Evolutionary conservation across 768 basidiomycete genomes (phyloP), one percentile per base, ranked within the genome.

Genomic region (Suillus variegatus): DNA sequence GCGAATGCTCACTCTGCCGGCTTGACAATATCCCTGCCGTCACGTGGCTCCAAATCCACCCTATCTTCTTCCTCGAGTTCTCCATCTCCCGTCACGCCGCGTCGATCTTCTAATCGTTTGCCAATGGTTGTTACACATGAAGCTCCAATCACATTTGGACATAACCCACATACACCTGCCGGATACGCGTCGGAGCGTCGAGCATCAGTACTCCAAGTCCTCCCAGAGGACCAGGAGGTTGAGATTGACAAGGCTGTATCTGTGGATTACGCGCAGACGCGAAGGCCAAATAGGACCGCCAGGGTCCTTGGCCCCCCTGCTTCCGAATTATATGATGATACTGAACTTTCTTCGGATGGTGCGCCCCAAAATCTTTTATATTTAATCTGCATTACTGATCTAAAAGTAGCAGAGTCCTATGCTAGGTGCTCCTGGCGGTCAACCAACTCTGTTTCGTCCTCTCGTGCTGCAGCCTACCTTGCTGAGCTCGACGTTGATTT

Each of bases 161-260:
- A 77, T 32, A 75, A 75, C 36, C 77, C 77, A 13, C 69, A 44
- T 18, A 38, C 62, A 40, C 14, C 64, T 46, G 64, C 72, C 25
- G 51, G 40, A 20, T 36, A 65, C 10, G 40, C 60, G 4, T 46
- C 61, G 20, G 75, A 76, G 49, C 67, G 69, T 46, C 57, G 52
- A 16, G 55, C 72, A 4, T 67, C 68, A 46, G 66, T 66, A 6
- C 74, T 89, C 56, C 81, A 83, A 63, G 79, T 83, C 7, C 80
- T 88, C 2, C 87, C 83, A 5, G 87, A 89, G 66, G 85, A 80
- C 58, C 72, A 77, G 9, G 85, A 86, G 63, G 71, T 83, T 49
- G 64, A 61, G 13, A 60, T 60, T 13, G 25, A 28, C 10, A 60
- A 60, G 28, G n/a, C 56, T 16, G n/a, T 61, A 22, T 41, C 60